phyloP scores from a whole-genome alignment of 176 grass and related monocot genomes.

The Tuctoria greenei region DNA sequence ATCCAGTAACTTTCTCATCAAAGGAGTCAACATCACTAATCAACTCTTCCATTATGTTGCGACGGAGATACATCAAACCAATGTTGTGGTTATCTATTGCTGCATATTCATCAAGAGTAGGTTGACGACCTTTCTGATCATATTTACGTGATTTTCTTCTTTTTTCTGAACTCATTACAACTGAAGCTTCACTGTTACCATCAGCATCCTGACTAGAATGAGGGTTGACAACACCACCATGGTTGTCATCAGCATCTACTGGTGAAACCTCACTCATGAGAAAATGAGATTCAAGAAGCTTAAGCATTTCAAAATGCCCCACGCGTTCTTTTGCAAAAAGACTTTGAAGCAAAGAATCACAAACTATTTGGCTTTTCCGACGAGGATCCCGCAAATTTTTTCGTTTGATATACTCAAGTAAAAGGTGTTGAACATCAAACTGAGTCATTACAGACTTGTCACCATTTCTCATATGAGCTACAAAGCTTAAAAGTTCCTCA shows the following conservation, averaged over 20 bases:
- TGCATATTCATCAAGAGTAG: conserved; percentile 88
- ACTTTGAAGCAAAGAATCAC: conserved; percentile 82
- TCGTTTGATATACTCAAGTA: conserved; percentile 83
- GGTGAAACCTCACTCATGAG: conserved; percentile 54
- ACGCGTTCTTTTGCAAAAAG: conserved; percentile 77
- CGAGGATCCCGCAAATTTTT: conserved; percentile 80
- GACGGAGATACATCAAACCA: conserved; percentile 77
- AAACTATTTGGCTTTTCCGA: conserved; percentile 83
- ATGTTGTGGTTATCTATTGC: conserved; percentile 97
- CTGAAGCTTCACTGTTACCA: conserved; percentile 77
- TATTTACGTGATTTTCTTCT: conserved; percentile 65
- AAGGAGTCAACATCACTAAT: conserved; percentile 64
- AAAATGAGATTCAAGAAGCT: conserved; percentile 98
- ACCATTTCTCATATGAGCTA: conserved; percentile 81
- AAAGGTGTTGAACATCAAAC: conserved; percentile 77
- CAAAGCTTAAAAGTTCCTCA: conserved; percentile 80
- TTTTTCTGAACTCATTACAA: conserved; percentile 64
- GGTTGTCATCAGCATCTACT: conserved; percentile 64
- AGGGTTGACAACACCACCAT: conserved; percentile 97
- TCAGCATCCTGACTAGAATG: conserved; percentile 72
- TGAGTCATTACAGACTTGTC: conserved; percentile 71
- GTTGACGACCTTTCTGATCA: conserved; percentile 53
- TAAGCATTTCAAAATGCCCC: conserved; percentile 98
- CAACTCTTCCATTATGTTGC: conserved; percentile 96
- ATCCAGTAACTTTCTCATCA: conserved; percentile 76